phyloP scores from a whole-genome alignment of 2,329 filamentous ascomycete genomes.

The Phoma sp. region DNA sequence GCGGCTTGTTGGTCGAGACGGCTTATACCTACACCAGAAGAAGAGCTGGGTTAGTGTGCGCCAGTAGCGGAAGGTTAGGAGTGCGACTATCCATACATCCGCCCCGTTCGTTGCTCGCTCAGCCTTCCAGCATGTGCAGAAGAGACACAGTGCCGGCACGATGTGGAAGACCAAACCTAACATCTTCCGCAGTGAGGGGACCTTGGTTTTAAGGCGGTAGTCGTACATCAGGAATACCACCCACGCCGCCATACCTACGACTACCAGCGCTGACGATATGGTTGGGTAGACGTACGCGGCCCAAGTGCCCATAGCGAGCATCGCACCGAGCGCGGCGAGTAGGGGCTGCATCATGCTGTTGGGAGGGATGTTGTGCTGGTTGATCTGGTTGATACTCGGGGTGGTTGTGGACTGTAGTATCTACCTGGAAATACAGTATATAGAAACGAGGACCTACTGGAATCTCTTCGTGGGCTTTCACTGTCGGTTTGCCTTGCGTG shows the following conservation, averaged over 20 bases:
- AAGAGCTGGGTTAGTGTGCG: conserved; percentile 22
- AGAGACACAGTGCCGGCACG: conserved; percentile 13
- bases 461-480: no score
- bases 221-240: conserved; percentile 16
- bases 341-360: neutral
- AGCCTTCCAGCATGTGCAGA: conserved; percentile 5
- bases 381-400: no score
- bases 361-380: no score
- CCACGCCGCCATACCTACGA: conserved; percentile 5
- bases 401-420: no score
- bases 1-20: neutral
- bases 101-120: conserved; percentile 1
- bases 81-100: conserved; percentile 19
- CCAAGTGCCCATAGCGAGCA: neutral
- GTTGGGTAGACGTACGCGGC: neutral
- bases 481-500: no score
- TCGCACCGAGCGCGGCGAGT: neutral
- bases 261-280: neutral
- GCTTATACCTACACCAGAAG: conserved; percentile 28
- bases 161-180: conserved; percentile 20
- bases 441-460: no score
- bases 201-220: neutral
- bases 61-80: conserved; percentile 31
- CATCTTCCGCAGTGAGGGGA: neutral
- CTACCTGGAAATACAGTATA: no score